Evolutionary conservation across 1,284 basidiomycete genomes (phyloP), one percentile per base, ranked within the genome.

Genomic region (Cryptococcus wingfieldii): DNA sequence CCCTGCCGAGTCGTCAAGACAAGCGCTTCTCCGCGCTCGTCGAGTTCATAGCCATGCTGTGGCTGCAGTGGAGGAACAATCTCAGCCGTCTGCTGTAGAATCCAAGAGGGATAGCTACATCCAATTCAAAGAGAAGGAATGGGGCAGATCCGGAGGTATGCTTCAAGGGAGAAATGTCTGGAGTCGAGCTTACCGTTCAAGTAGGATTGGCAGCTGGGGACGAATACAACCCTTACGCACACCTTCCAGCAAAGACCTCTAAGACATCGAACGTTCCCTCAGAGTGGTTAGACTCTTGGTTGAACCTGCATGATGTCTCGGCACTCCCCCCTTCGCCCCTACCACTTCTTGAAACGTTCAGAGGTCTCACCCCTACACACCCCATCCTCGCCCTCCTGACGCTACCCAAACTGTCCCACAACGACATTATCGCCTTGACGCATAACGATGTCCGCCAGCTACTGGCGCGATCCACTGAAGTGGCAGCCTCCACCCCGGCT

Each of bases 381-480:
- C 61, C 61, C 19, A 25, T 63, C 12, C 55, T 59, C 31, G 61
- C 61, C 4, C 50, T 63, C 2, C 50, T 60, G 8, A 60, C 55
- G 16, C 51, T 68, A 10, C 47, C 44, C 34, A 61, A 63, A 45
- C 58, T 62, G 53, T 55, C 62, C 38, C 59, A 59, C 31, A 47
- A 42, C 45, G 64, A 64, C 53, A 58, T 65, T 51, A 27, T 34
- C 5, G 82, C 83, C 1, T 79, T 60, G n/a, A 25, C 47, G 39
- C 59, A 60, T 46, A 25, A 41, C n/a, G 59, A 60, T 42, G 18
- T 57, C 8, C 10, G 50, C 5, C 14, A 34, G 9, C 18, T 60
- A 7, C 51, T 60, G 25, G 44, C 48, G 18, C 31, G 59, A 4
- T 37, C 31, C 4, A 47, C 16, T 10, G 37, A 31, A 13, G 55